phyloP scores from a whole-genome alignment of 495 filamentous ascomycete species.

The Tuber brumale region DNA sequence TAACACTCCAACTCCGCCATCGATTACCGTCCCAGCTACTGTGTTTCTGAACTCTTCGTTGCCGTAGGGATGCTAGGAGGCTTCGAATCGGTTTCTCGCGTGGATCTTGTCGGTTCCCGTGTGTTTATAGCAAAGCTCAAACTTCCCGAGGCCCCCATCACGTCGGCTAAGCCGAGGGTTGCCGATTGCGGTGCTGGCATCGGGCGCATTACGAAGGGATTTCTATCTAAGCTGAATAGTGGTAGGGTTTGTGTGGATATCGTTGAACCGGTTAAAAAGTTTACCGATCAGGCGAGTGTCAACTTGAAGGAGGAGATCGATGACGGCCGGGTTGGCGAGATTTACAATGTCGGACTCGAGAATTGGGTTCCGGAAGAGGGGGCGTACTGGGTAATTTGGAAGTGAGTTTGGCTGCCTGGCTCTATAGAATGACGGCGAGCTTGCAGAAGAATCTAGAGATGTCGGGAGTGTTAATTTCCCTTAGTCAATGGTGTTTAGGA shows the following conservation, averaged over 20 bases:
- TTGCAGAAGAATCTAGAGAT: not conserved
- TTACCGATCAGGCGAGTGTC: conserved; percentile 49
- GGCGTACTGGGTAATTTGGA: conserved; percentile 56
- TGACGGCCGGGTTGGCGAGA: conserved; percentile 49
- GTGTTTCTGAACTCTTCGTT: not conserved
- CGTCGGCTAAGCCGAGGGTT: conserved; percentile 37
- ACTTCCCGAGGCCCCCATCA: conserved; percentile 41
- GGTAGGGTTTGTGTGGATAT: conserved; percentile 48
- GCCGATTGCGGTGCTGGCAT: conserved; percentile 56
- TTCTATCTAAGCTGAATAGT: conserved; percentile 44
- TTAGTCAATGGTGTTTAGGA: conserved; percentile 87
- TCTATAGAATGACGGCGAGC: not conserved
- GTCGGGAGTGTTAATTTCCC: not conserved
- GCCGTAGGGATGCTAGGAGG: conserved; percentile 68
- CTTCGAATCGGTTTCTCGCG: conserved; percentile 62
- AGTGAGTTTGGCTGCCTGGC: conserved; percentile 30
- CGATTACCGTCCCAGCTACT: not conserved
- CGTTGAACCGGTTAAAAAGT: conserved; percentile 54
- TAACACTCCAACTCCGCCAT: conserved; percentile 3
- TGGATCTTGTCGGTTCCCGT: conserved; percentile 70
- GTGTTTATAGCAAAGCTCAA: conserved; percentile 73
- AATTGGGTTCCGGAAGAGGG: conserved; percentile 57
- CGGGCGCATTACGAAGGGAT: conserved; percentile 52
- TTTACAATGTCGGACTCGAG: conserved; percentile 71
- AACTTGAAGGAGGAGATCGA: conserved; percentile 39